Evolutionary conservation across 208 protist species (phyloP), one percentile per base, ranked within the genome.

Genomic region (Tritrichomonas foetus): DNA sequence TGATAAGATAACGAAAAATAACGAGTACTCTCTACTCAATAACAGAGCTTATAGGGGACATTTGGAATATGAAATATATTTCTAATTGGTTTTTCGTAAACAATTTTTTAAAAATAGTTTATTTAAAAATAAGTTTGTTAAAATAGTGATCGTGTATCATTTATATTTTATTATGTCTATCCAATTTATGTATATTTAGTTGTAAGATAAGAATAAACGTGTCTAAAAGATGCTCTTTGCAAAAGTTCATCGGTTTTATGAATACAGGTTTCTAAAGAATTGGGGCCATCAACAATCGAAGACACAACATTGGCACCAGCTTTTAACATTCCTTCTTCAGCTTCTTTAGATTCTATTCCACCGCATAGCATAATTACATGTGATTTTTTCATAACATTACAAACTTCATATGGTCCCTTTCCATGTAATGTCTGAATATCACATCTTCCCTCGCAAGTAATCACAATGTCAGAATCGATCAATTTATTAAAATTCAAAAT

Each of bases 401-500:
- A 30, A 44, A 93, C 20, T 22, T 16, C 89, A 66, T 74, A 69
- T 74, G 89, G 89, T 3, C 27, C 89, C 33, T 93, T 93, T 30
- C 55, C 55, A 53, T 64, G 36, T 1, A 72, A 27, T 53, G 89
- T 93, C 3, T 25, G 16, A 30, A 33, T 27, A 69, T 93, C 89
- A 47, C 50, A 72, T 72, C 50, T 33, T 16, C 89, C 89, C 72
- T 93, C 89, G 20, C 50, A 64, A 57, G 89, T 93, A 9, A 93
- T 57, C 2, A 93, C 53, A 36, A 93, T 57, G 27, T 93, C 55
- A 33, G 89, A 33, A 20, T 16, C 25, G 14, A 39, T 57, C 27
- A 47, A 44, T 20, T 89, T 49, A 57, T 44, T 39, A 39, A 89
- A 53, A 2, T 61, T 20, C 1, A 89, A 39, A n/a, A 89, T 3